These are phyloP conservation scores for Quercus robur DNA, from an alignment of 306 rosid genomes.

Conservation along the genomic window DNA sequence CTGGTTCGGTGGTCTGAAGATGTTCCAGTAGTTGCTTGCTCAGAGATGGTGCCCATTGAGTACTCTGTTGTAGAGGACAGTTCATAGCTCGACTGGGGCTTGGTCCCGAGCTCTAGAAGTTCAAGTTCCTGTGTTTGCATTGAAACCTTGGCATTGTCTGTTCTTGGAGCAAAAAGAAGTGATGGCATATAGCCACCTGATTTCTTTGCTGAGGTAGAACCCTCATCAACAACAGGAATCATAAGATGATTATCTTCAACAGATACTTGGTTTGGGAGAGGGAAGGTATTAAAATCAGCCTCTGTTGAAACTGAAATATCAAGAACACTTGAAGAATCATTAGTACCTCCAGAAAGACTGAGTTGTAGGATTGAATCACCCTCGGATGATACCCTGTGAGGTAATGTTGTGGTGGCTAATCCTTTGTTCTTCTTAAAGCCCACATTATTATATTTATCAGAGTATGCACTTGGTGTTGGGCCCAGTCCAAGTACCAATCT, in stretches of 20 bases:
- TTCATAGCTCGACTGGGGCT: constrained; percentile 44
- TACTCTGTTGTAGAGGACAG: constrained; percentile 42
- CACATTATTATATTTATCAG: constrained; percentile 45
- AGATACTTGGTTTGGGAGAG: constrained; percentile 45
- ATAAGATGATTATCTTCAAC: constrained; percentile 36
- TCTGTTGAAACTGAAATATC: constrained; percentile 63
- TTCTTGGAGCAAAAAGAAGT: constrained; percentile 84
- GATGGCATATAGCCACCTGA: constrained; percentile 96
- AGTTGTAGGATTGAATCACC: constrained; percentile 85
- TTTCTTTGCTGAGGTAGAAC: constrained; percentile 87
- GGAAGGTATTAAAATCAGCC: constrained; percentile 38
- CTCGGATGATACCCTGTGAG: constrained; percentile 47
- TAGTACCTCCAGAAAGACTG: constrained; percentile 80
- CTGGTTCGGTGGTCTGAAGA: constrained; percentile 44
- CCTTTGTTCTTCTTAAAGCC: constrained; percentile 47
- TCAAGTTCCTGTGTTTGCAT: constrained; percentile 42
- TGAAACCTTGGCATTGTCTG: constrained; percentile 34
- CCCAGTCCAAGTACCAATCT: constrained; percentile 92
- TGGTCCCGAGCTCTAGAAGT: constrained; percentile 31
- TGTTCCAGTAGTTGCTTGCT: constrained; percentile 40
- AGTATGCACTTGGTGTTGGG: constrained; percentile 77
- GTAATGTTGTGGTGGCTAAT: constrained; percentile 26
- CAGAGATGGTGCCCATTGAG: constrained; percentile 49
- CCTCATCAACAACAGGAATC: constrained; percentile 81
- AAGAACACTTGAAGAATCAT: constrained; percentile 55